Evolutionary conservation across 2,329 filamentous ascomycete species (phyloP).

Genomic region (Davidsoniella neocaledoniae): DNA sequence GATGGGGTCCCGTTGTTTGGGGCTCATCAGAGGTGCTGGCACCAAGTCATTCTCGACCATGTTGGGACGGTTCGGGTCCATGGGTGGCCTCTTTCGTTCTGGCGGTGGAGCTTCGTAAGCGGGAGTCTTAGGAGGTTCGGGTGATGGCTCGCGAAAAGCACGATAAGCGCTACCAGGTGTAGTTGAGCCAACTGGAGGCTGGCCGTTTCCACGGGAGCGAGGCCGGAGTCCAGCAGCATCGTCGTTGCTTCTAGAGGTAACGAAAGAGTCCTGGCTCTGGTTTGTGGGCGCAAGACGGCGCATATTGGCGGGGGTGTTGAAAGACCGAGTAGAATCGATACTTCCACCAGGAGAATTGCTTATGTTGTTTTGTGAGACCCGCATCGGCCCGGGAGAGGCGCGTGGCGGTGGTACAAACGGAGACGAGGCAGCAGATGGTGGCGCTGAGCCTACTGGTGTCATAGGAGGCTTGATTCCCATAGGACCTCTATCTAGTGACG

Average conservation of each 20-base stretch:
- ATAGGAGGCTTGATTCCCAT: conserved; percentile 10
- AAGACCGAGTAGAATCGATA: conserved; percentile 30
- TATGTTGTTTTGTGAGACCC: conserved; percentile 10
- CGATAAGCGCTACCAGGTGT: conserved; percentile 5
- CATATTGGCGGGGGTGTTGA: conserved; percentile 25
- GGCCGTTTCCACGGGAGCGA: conserved; percentile 32
- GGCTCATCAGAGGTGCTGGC: conserved; percentile 40
- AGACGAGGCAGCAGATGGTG: conserved; percentile 13
- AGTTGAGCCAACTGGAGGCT: conserved; percentile 9
- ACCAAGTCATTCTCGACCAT: conserved; percentile 36
- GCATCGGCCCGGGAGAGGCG: conserved; percentile 20
- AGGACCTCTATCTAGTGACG: conserved; percentile 9
- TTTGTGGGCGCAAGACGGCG: conserved; percentile 33
- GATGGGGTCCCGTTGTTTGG: conserved; percentile 27
- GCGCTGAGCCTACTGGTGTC: conserved; percentile 11
- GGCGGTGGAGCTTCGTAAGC: conserved; percentile 32
- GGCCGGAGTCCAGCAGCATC: conserved; percentile 34
- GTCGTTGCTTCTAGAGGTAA: conserved; percentile 28
- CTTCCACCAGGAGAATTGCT: conserved; percentile 33
- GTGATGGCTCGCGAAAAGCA: conserved; percentile 7
- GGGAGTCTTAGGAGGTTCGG: conserved; percentile 14
- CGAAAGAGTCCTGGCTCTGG: conserved; percentile 38
- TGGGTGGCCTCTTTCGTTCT: conserved; percentile 48
- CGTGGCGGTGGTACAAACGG: conserved; percentile 23
- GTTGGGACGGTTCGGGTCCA: conserved; percentile 41